Conservation (phyloP, 2,329 filamentous ascomycete genomes). For the Penicillium sp. region DNA sequence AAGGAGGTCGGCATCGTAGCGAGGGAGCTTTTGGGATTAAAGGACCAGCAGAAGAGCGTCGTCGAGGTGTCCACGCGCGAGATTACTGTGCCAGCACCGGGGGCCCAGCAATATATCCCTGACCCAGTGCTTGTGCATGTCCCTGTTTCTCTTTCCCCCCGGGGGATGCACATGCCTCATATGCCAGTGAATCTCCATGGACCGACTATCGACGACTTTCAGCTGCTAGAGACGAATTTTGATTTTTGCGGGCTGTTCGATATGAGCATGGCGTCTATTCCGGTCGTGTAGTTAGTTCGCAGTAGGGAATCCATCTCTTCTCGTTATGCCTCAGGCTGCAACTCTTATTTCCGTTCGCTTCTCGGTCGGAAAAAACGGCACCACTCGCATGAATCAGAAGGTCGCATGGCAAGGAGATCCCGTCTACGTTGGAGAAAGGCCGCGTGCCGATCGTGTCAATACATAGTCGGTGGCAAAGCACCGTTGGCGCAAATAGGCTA, state of each 20-base stretch:
- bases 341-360: not conserved
- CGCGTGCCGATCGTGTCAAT: not conserved
- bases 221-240: slow-evolving; percentile 9
- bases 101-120: not conserved
- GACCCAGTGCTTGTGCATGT: not conserved
- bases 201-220: not conserved
- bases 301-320: not conserved
- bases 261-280: slow-evolving; percentile 4
- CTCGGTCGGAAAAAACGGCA: not conserved
- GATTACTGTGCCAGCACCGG: not conserved
- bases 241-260: slow-evolving; percentile 16
- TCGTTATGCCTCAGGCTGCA: not conserved
- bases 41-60: not conserved
- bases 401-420: not conserved
- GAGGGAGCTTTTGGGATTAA: slow-evolving; percentile 32
- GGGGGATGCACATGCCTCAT: not conserved
- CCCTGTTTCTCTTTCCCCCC: not conserved
- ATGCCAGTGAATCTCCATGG: not conserved
- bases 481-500: not conserved
- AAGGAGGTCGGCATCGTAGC: slow-evolving; percentile 47
- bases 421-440: not conserved
- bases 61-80: not conserved
- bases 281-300: not conserved
- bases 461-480: not conserved
- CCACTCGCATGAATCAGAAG: not conserved